Base-by-base conservation (phyloP, 441 rosid genomes). In the Omphalea diandra region DNA sequence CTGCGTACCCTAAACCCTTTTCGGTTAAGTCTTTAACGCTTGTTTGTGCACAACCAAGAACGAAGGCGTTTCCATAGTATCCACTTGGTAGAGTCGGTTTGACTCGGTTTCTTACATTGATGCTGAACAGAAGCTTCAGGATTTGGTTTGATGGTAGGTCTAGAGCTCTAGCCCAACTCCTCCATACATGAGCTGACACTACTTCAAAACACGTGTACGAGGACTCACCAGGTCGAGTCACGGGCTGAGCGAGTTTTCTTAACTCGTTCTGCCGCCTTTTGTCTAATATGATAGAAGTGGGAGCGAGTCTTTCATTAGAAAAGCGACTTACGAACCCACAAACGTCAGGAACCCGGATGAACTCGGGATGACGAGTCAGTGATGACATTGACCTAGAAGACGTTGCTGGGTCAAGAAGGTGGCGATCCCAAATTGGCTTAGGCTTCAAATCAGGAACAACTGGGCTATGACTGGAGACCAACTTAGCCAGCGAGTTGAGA, bases 11-110 rank as follows among this genome's bases (percentile, higher is more conserved):
- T 29, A 92, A 69, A 0, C 86, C 90, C 53, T 77, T 86, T 68
- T 84, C 93, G 1, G 80, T 70, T 61, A 92, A 52, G 2, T 90
- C 90, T 55, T 81, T 82, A 12, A 79, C 91, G 41, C 67, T 84
- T 38, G 86, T 76, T 50, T 86, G 86, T 0, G 91, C 93, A 57
- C 94, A 87, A 0, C 91, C 96, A 4, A 92, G 82, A 17, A 90
- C 89, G 75, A 93, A 86, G 3, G 93, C 98, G 71, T 93, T 90
- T 14, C 95, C 97, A 78, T 88, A 93, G 78, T 77, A 93, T 5
- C 95, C 97, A 46, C 54, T 29, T 14, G 98, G 95, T 35, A 90
- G 24, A 73, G 83, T 78, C 69, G 98, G 96, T 63, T 75, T 83
- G 67, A 93, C 86, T 73, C 93, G 85, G 79, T 79, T 69, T 52